These are phyloP conservation scores for Kodamaea hsintzibuensis DNA, from an alignment of 805 yeast genomes.

Conservation along the genomic window DNA sequence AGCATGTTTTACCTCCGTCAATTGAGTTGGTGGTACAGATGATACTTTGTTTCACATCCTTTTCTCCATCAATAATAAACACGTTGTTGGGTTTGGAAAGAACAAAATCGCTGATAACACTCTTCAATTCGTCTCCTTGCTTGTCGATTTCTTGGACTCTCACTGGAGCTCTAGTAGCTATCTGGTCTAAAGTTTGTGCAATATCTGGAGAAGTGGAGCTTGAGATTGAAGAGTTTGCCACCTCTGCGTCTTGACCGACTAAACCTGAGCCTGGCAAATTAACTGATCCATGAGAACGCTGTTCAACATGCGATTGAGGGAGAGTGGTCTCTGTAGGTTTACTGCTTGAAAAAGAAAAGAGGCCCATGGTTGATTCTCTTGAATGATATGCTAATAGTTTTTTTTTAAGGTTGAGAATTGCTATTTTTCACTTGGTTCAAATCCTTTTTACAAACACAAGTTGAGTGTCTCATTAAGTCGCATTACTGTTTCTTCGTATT, in stretches of 20 bases:
- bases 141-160: constrained; percentile 1
- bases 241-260: background rate
- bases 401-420: background rate
- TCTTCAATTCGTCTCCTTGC: constrained; percentile 12
- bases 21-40: constrained; percentile 40
- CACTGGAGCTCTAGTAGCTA: constrained; percentile 14
- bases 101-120: constrained; percentile 33
- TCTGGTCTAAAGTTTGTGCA: constrained; percentile 29
- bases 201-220: constrained; percentile 21
- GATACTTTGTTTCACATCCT: constrained; percentile 36
- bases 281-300: constrained; percentile 28
- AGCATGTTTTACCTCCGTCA: constrained; percentile 48
- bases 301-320: constrained; percentile 21
- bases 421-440: background rate
- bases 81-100: constrained; percentile 30
- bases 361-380: constrained; percentile 14
- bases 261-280: constrained; percentile 13
- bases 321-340: background rate
- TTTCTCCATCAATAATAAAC: constrained; percentile 46
- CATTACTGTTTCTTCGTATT: constrained; percentile 28
- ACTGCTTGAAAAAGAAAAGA: constrained; percentile 15
- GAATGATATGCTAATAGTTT: background rate
- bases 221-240: background rate
- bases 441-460: constrained; percentile 28
- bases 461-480: constrained; percentile 28